Evolutionary conservation across 805 yeast genomes (phyloP).

Genomic region (Pichia eremophila): DNA sequence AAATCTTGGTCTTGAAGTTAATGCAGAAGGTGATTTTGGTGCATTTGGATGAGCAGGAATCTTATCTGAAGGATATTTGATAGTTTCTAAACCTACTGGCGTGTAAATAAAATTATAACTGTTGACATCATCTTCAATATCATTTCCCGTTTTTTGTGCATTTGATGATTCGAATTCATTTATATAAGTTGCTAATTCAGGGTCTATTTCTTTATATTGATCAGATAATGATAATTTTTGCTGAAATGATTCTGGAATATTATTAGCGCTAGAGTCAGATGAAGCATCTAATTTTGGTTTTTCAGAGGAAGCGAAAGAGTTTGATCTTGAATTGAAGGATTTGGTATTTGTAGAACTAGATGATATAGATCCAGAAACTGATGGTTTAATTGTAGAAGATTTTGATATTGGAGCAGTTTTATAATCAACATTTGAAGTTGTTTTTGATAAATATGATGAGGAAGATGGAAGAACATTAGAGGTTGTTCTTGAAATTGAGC

Average conservation of each 20-base stretch:
- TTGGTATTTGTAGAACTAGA: background rate
- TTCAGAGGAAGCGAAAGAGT: background rate
- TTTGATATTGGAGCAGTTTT: background rate
- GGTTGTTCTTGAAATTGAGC: background rate
- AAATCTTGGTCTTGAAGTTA: slow-evolving; percentile 25
- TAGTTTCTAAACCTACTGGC: slow-evolving; percentile 15
- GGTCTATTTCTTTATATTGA: slow-evolving; percentile 29
- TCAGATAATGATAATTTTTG: slow-evolving; percentile 10
- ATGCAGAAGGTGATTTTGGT: slow-evolving; percentile 42
- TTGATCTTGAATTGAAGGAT: background rate
- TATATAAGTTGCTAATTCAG: slow-evolving; percentile 38
- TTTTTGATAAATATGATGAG: background rate
- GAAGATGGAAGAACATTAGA: background rate
- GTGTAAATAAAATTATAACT: slow-evolving; percentile 15
- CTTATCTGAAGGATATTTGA: slow-evolving; percentile 31
- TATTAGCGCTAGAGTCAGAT: background rate
- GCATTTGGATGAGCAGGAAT: slow-evolving; percentile 43
- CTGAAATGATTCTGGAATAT: background rate
- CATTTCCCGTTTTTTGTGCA: background rate
- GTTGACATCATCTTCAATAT: background rate
- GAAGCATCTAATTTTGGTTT: too few species aligned
- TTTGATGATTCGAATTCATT: slow-evolving; percentile 20
- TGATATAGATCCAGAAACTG: background rate
- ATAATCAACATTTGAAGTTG: background rate
- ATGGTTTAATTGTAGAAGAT: background rate